Base-by-base conservation (phyloP, 345 rosid species). In the Gossypium longicalyx region DNA sequence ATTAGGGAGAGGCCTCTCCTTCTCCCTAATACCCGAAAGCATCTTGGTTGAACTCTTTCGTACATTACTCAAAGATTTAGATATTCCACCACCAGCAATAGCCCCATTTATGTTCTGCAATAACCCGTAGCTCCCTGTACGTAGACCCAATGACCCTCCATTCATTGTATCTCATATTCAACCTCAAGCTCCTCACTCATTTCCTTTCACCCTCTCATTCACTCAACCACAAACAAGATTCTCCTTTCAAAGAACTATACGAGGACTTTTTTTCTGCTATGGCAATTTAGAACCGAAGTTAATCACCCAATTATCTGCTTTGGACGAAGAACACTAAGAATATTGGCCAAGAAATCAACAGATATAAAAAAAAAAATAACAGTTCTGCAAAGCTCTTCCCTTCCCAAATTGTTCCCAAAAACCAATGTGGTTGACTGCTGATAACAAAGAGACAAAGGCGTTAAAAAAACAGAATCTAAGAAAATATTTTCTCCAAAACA, bases 71-170 rank as follows among this genome's bases (percentile, higher is more conserved):
- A 85, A 65, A 49, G 71, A 53, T 71, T 80, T 77, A 19, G 82
- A 58, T 68, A 58, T 19, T 61, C 73, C 78, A 44, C 54, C 48
- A 60, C 72, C 64, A 72, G 17, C 61, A 34, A 53, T 34, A 70
- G 73, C 54, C 48, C 77, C 43, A 51, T 58, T 53, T 77, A 29
- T 70, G 61, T 27, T 63, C 74, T 77, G 84, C 87, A 85, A 71
- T 63, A 87, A 89, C 68, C 93, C 95, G 83, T 89, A 83, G 77
- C 91, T 86, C 79, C 85, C 92, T 51, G 85, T 77, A 73, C 89
- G 81, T 76, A 77, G 77, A 49, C 88, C 90, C 82, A 86, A 85
- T 82, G 90, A 87, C 93, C 85, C 80, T 80, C 87, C 93, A 84
- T 83, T 88, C 95, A 90, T 90, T 86, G 86, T 84, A 77, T 83